phyloP scores from a whole-genome alignment of 176 grass and related monocot genomes.

The Musa schizocarpa region DNA sequence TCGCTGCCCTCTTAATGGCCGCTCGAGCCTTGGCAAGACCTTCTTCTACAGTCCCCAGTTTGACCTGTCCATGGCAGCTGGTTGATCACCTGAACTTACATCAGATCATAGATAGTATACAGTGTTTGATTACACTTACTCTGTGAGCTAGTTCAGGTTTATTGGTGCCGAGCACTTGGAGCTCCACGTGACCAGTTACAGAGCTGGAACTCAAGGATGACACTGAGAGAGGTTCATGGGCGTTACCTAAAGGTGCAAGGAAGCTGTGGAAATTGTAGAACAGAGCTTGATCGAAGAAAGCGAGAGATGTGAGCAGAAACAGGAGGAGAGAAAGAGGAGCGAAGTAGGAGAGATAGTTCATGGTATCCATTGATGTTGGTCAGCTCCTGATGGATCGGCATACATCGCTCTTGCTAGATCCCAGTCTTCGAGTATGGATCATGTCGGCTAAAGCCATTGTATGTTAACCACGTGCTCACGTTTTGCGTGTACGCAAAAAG shows the following conservation, averaged over 20 bases:
- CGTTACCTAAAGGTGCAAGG: neutral
- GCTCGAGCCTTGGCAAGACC: constrained; percentile 40
- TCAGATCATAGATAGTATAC: neutral
- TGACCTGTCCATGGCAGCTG: constrained; percentile 2
- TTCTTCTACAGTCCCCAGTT: constrained; percentile 29
- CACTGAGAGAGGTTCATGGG: neutral
- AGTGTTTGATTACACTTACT: neutral
- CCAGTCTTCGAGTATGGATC: constrained; percentile 29
- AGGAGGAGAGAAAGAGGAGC: constrained; percentile 10
- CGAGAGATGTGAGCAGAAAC: neutral
- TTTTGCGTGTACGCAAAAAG: neutral
- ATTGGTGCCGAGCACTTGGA: neutral
- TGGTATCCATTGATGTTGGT: neutral
- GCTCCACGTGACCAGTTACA: neutral
- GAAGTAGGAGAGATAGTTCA: constrained; percentile 12
- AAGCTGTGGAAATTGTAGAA: constrained; percentile 20
- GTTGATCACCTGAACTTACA: neutral
- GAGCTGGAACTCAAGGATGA: neutral
- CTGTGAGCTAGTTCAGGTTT: neutral
- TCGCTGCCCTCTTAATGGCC: constrained; percentile 35
- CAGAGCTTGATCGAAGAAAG: constrained; percentile 10
- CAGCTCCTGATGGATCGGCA: neutral
- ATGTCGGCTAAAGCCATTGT: constrained; percentile 12
- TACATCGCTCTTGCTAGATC: constrained; percentile 5
- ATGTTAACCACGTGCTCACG: neutral